Percentiles rank a stretch among this genome's conserved stretches.
phyloP scores from a whole-genome alignment of 106 monocot species.

The Allium cepa region DNA sequence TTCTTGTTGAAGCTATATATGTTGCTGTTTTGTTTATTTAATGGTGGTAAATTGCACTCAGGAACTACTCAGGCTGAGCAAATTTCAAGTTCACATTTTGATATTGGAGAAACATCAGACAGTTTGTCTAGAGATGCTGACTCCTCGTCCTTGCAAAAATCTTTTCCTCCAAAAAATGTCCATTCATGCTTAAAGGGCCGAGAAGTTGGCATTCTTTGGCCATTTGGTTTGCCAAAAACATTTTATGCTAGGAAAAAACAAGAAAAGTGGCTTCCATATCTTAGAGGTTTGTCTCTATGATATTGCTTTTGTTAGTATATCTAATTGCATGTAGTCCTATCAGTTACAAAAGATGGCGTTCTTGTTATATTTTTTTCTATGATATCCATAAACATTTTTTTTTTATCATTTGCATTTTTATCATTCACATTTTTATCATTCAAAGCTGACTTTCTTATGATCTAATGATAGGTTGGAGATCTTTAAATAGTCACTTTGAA shows the following conservation, averaged over 20 bases:
- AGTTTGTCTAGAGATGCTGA: background rate
- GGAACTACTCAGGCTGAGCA: too few species aligned
- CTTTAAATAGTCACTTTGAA: constrained; percentile 60
- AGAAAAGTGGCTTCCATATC: constrained; percentile 54
- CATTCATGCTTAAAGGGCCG: constrained; percentile 48
- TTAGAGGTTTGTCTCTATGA: constrained; percentile 31
- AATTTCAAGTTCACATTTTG: constrained; percentile 12
- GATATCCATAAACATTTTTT: background rate
- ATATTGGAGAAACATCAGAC: background rate
- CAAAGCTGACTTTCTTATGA: too few species aligned
- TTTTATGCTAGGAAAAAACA: constrained; percentile 41
- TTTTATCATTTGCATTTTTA: background rate
- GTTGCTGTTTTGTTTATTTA: too few species aligned
- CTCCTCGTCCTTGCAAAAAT: constrained; percentile 5
- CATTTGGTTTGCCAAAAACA: constrained; percentile 15
- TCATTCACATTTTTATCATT: background rate
- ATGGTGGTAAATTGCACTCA: too few species aligned
- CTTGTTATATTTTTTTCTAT: background rate
- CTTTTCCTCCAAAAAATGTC: constrained; percentile 30
- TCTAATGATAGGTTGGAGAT: constrained; percentile 60
- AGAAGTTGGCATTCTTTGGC: constrained; percentile 50
- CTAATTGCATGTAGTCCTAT: too few species aligned
- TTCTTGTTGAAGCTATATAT: too few species aligned
- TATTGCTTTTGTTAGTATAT: background rate
- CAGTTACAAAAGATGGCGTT: too few species aligned